Base-by-base conservation (phyloP, 1,139 yeast genomes). In the Scheffersomyces titani region DNA sequence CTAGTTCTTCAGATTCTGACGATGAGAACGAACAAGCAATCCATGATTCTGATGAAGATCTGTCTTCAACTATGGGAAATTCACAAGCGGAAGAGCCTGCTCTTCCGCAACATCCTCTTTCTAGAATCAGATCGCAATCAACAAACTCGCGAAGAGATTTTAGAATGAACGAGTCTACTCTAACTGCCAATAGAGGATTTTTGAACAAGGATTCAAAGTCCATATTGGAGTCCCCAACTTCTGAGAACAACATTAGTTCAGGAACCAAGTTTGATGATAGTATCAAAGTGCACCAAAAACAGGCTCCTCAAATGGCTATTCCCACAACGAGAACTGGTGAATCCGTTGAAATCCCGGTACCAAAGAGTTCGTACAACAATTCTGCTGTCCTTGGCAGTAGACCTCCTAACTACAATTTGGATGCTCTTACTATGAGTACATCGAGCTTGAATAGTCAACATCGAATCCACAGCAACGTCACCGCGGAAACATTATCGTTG, bases 241-340 rank as follows among this genome's bases (percentile, higher is more conserved):
- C 18, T 16, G 45, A 24, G 19, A 47, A 5, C 11, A 21, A 47
- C 18, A 40, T 19, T 13, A 52, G 47, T 53, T 53, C 57, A 16
- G 55, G 54, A 2, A 53, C 57, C 5, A 55, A 53, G 22, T 46
- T 30, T 1, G 58, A 59, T 18, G 61, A 57, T 1, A 55, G 61
- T 13, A 61, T 61, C 9, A 67, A 66, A 49, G 54, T 66, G 0
- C 65, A 65, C 54, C 87, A 89, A 2, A 82, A 86, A 7, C 90
- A 88, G 2, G 88, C 93, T 0, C 94, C 93, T 0, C 82, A 81
- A 64, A 85, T 90, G 88, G 90, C 96, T 0, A 90, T 90, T 48
- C 94, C 96, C 0, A 90, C 96, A 0, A 89, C 96, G 0, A 73
- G 92, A 58, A 83, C 85, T 44, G 96, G 96, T 2, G 96, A 87